Evolutionary conservation across 768 basidiomycete genomes (phyloP), one percentile per base, ranked within the genome.

Genomic region (Panaeolus papilionaceus): DNA sequence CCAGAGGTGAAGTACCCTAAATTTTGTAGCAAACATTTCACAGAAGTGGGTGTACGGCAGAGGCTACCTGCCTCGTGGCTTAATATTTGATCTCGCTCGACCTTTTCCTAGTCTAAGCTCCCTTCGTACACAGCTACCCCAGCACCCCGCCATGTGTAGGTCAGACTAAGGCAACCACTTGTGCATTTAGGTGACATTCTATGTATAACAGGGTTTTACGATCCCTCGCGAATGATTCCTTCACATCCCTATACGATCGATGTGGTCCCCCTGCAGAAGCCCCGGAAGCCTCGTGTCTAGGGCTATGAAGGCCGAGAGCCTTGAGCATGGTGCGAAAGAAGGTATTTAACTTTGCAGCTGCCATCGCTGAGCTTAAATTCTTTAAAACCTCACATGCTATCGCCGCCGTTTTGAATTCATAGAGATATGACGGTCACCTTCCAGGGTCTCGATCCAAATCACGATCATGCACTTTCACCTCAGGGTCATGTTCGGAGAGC

Each of bases 281-380:
- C 54, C 49, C 54, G 37, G 54, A 58, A 58, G 26, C 26, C 54
- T 28, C 16, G 3, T 16, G 33, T 28, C 28, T 9, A 28, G 47
- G 47, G 28, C 20, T 58, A 58, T 58, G 26, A 58, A 58, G 33
- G 54, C 7, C 54, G 54, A 58, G 54, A 58, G 8, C 26, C 6
- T 14, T 37, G 10, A 12, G 11, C 54, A 58, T 33, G 54, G 37
- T 18, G 33, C 42, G 11, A 49, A 49, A 49, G 47, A 49, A 49
- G 20, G 47, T 49, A 23, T 49, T 23, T 26, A 49, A 26, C n/a
- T 49, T 8, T 49, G 9, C 20, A 49, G 23, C 47, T 49, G 9
- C 47, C 47, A 23, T 49, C 23, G 8, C 47, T 49, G 47, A 23
- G 20, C 47, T 49, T 26, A 49, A 49, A 45, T 23, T 23, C 23